phyloP scores from a whole-genome alignment of 108 stramenopile species.

The Fragilariopsis cylindrus region DNA sequence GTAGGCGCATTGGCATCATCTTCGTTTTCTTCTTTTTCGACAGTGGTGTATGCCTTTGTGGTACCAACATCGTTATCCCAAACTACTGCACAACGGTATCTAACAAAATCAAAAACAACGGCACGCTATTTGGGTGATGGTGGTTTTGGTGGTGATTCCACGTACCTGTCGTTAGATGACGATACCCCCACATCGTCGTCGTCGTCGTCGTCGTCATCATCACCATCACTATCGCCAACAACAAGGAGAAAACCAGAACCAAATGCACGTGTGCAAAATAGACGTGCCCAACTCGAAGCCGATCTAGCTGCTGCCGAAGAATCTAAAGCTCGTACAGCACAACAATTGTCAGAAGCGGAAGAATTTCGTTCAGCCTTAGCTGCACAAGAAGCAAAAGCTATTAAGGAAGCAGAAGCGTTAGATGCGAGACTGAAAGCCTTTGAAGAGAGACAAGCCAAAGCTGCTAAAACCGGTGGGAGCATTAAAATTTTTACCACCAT shows the following conservation, averaged over 20 bases:
- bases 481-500: neutral
- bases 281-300: constrained; percentile 13
- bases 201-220: too few relatives aligned
- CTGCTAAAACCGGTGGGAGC: constrained; percentile 3
- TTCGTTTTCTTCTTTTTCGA: neutral
- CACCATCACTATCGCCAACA: neutral
- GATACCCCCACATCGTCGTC: too few relatives aligned
- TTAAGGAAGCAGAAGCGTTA: constrained; percentile 7
- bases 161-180: too few relatives aligned
- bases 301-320: constrained; percentile 12
- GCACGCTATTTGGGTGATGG: neutral
- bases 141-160: too few relatives aligned
- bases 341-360: constrained; percentile 16
- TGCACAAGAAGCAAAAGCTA: neutral
- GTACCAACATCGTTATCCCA: constrained; percentile 2
- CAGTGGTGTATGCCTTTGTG: neutral
- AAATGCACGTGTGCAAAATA: neutral
- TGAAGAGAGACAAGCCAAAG: neutral
- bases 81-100: neutral
- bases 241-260: neutral
- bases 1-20: constrained; percentile 10
- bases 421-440: constrained; percentile 7
- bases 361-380: neutral
- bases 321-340: neutral
- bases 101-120: neutral